Conservation (phyloP, 371 early-diverging fungal species). For the Coemansia sp. region DNA sequence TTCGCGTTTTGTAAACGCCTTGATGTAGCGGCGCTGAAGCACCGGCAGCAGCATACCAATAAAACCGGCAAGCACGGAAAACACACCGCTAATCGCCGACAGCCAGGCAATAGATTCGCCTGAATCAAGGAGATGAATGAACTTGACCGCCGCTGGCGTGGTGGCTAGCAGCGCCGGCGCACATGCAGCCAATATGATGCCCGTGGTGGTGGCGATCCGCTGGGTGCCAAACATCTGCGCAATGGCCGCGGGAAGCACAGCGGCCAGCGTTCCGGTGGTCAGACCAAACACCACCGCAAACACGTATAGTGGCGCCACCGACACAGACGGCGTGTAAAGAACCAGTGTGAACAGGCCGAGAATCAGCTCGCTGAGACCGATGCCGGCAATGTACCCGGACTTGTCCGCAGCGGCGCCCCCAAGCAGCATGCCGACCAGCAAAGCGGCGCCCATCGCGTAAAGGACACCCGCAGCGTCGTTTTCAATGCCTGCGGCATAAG, state of each 20-base stretch:
- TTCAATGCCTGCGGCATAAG: conserved; percentile 9
- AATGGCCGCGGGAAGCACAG: conserved; percentile 22
- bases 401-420: conserved; percentile 33
- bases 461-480: conserved; percentile 10
- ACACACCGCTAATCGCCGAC: conserved; percentile 19
- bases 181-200: conserved; percentile 19
- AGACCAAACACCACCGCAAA: conserved; percentile 31
- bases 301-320: conserved; percentile 18
- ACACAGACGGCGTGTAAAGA: conserved; percentile 17
- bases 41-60: conserved; percentile 22
- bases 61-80: conserved; percentile 24
- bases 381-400: conserved; percentile 35
- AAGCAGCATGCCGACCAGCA: conserved; percentile 15
- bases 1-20: neutral
- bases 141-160: conserved; percentile 19
- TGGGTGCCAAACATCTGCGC: conserved; percentile 34
- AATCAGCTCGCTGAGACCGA: conserved; percentile 30
- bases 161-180: conserved; percentile 20
- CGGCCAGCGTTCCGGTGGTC: conserved; percentile 18
- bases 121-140: conserved; percentile 6
- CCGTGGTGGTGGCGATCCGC: conserved; percentile 27
- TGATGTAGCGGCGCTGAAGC: conserved; percentile 22
- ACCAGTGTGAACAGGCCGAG: conserved; percentile 31
- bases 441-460: conserved; percentile 23
- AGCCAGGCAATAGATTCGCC: conserved; percentile 18